Evolutionary conservation across 208 protist genomes (phyloP).

Genomic region (Acanthamoeba healyi): DNA sequence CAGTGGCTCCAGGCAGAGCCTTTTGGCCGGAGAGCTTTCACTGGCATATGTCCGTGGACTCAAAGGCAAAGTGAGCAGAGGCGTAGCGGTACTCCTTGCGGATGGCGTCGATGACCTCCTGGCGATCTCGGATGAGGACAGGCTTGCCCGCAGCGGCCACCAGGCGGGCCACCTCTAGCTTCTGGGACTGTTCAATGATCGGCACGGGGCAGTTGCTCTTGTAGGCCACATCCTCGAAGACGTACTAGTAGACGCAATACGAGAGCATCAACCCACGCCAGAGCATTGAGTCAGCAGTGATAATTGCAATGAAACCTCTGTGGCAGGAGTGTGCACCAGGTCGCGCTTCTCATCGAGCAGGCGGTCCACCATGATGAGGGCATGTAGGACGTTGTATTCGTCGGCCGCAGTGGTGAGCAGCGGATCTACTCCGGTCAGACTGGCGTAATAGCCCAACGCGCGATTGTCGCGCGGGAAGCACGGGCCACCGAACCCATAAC

Average conservation of each 20-base stretch:
- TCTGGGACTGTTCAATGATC: constrained; percentile 88
- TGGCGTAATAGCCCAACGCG: constrained; percentile 83
- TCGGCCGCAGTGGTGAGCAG: constrained; percentile 86
- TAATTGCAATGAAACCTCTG: neutral
- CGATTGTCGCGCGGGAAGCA: constrained; percentile 89
- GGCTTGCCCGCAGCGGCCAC: constrained; percentile 80
- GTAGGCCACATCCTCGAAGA: constrained; percentile 87
- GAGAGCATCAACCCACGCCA: neutral
- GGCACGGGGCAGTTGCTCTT: constrained; percentile 85
- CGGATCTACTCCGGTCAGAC: constrained; percentile 79
- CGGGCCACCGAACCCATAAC: constrained; percentile 88
- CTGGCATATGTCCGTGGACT: neutral
- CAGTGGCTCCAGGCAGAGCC: no score
- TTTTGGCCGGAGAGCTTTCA: neutral
- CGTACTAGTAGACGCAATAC: constrained; percentile 69
- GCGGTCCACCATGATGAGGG: constrained; percentile 79
- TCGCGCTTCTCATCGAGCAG: constrained; percentile 79
- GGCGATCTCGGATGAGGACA: constrained; percentile 79
- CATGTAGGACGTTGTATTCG: constrained; percentile 83
- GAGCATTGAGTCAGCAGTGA: neutral
- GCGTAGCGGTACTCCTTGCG: constrained; percentile 75
- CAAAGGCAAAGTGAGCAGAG: neutral
- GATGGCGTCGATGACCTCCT: constrained; percentile 76
- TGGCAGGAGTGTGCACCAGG: neutral
- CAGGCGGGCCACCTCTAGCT: constrained; percentile 81